Evolutionary conservation across 2,329 filamentous ascomycete species (phyloP).

Genomic region (Paraconiothyrium sp.): DNA sequence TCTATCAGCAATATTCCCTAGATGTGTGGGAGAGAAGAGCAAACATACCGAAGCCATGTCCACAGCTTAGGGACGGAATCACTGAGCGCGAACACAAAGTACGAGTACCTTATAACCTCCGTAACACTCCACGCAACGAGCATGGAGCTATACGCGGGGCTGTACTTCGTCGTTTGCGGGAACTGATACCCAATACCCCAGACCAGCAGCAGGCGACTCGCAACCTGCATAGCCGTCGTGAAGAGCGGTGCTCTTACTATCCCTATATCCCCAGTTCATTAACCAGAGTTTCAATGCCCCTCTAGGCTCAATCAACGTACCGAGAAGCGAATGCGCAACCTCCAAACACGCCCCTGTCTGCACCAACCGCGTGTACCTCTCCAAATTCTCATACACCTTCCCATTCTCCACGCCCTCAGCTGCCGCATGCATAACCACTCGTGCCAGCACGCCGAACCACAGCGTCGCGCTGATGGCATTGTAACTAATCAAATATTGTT

Average conservation of each 20-base stretch:
- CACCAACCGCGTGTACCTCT: constrained; percentile 77
- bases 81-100: constrained; percentile 80
- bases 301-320: constrained; percentile 57
- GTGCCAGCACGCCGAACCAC: constrained; percentile 80
- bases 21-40: background rate
- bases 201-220: constrained; percentile 85
- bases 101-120: constrained; percentile 92
- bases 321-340: constrained; percentile 79
- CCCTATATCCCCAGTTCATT: constrained; percentile 58
- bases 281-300: too few relatives aligned
- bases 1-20: background rate
- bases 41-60: constrained; percentile 75
- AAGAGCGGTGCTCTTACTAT: constrained; percentile 84
- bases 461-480: constrained; percentile 80
- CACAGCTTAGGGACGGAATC: constrained; percentile 69
- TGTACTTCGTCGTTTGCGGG: constrained; percentile 67
- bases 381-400: constrained; percentile 69
- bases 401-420: constrained; percentile 40
- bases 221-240: constrained; percentile 91
- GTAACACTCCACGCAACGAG: constrained; percentile 88
- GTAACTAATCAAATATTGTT: constrained; percentile 80
- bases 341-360: constrained; percentile 88
- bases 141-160: constrained; percentile 77
- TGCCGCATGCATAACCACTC: constrained; percentile 66
- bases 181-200: constrained; percentile 84